A percentile compares a stretch with the other conserved stretches of the same genome.
phyloP scores from a whole-genome alignment of 2,329 filamentous ascomycete genomes.

The Cladophialophora bantiana region DNA sequence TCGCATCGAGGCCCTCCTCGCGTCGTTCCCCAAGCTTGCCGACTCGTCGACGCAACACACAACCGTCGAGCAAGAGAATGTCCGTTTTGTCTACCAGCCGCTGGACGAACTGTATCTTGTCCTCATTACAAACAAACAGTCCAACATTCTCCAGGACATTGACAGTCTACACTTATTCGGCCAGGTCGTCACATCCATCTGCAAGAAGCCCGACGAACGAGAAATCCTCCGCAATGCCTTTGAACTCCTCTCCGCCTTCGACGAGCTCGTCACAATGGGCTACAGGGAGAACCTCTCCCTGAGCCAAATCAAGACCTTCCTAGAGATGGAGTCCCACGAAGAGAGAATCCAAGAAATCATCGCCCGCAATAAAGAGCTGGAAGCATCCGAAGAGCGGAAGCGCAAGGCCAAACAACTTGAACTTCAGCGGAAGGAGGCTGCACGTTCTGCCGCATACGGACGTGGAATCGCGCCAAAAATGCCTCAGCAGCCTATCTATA shows the following conservation, averaged over 20 bases:
- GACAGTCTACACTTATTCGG: conserved; percentile 97
- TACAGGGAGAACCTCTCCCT: conserved; percentile 96
- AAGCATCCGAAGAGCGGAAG: conserved; percentile 97
- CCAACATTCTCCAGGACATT: conserved; percentile 99
- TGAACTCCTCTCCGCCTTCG: conserved; percentile 93
- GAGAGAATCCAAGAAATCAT: conserved; percentile 99
- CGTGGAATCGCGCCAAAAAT: conserved; percentile 73
- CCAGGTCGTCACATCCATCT: conserved; percentile 95
- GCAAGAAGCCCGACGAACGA: conserved; percentile 92
- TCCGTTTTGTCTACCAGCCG: conserved; percentile 98
- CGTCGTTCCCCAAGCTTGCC: conserved; percentile 96
- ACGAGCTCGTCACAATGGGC: conserved; percentile 93
- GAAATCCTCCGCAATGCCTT: conserved; percentile 96
- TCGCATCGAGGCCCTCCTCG: conserved; percentile 92
- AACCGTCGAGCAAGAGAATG: conserved; percentile 98
- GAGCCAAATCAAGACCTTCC: conserved; percentile 97
- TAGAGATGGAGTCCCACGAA: conserved; percentile 99
- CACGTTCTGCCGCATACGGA: conserved; percentile 65
- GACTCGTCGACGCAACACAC: conserved; percentile 97
- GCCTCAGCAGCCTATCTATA: conserved; percentile 88
- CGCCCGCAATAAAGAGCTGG: conserved; percentile 96
- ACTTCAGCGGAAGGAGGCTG: conserved; percentile 96
- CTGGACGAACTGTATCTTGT: conserved; percentile 99
- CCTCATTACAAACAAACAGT: conserved; percentile 98
- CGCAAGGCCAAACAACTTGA: conserved; percentile 98